Evolutionary conservation across 768 basidiomycete genomes (phyloP), one percentile per base, ranked within the genome.

Genomic region (Kwoniella europaea): DNA sequence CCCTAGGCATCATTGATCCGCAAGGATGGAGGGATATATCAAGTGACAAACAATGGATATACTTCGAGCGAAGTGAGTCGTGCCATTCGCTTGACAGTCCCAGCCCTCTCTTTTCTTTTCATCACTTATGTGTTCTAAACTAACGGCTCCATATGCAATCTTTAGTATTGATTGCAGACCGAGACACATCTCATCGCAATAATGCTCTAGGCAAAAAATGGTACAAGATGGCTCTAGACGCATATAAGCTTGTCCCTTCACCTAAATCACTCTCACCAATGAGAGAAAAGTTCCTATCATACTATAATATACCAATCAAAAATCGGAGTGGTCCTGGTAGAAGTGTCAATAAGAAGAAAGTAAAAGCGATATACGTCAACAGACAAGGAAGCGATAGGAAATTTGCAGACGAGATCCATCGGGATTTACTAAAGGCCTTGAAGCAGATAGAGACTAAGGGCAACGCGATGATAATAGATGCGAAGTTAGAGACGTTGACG

Each of bases 191-290:
- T n/a, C 53, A 67, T 42, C 65, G 56, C 18, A 46, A 67, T 44
- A 46, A 44, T 12, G 56, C 55, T 6, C 41, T 55, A 22, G 15
- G n/a, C 1, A 27, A 58, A 41, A 41, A 24, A 67, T 67, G 65
- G 65, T 56, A 67, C 13, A 67, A 67, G 41, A 43, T 44, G 53
- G 54, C 65, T 22, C 9, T 67, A 24, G 55, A 67, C 42, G 56
- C 54, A 22, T 59, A 57, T 12, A 44, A 44, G 35, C 42, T 67
- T 15, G 42, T 41, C 18, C 41, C 41, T 18, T 46, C 65, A 0
- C n/a, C 42, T 0, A n/a, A 58, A 0, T 44, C 35, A n/a, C 41
- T 67, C 9, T 18, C 27, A n/a, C 41, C 55, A 3, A 16, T 67
- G n/a, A 29, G 65, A 57, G 42, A 35, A 24, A 44, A 13, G 12